Base-by-base conservation (phyloP, 768 basidiomycete species). In the Pleurotus pulmonarius region DNA sequence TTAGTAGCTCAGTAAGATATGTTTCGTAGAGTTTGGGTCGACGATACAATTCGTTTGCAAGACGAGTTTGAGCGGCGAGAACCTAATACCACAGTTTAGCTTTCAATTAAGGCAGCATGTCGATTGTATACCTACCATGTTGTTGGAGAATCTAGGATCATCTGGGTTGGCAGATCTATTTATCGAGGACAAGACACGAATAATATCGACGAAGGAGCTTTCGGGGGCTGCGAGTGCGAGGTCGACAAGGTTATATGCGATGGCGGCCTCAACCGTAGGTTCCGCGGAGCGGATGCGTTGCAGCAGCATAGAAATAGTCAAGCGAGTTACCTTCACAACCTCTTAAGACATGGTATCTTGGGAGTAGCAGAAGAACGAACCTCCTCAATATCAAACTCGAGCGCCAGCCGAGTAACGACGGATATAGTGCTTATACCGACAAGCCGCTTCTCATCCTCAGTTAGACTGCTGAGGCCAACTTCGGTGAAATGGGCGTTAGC, bases 391-490 rank as follows among this genome's bases (percentile, higher is more conserved):
- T 83, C 75, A 65, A 95, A 94, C 70, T 97, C 94, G 13, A 97
- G 73, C 0, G 94, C 91, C 34, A 98, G 80, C 26, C 85, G 80
- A 2, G 94, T 90, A 4, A 95, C 94, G 2, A 95, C 90, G 2
- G 91, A 91, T 57, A 98, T 94, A 2, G 93, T 94, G 59, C 90
- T 94, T 51, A 94, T 92, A 2, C 90, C 90, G 40, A 94, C 85
- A 15, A 93, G 78, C 48, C 86, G 77, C 64, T 87, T 88, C 67
- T 95, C 88, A 57, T 96, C 94, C 47, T 94, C 92, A 1, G 90
- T 84, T 40, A 88, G 77, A 7, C 85, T 83, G 11, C 80, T 75
- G 20, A 90, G 70, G 2, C 87, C 86, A 3, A 73, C 78, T 59
- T 90, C 88, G 18, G 83, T 75, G 0, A 84, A 80, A 48, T 84